A percentile compares a stretch with the other conserved stretches of the same genome.
Conservation (phyloP, 495 filamentous ascomycete genomes). For the Penicillium ochrochloron region DNA sequence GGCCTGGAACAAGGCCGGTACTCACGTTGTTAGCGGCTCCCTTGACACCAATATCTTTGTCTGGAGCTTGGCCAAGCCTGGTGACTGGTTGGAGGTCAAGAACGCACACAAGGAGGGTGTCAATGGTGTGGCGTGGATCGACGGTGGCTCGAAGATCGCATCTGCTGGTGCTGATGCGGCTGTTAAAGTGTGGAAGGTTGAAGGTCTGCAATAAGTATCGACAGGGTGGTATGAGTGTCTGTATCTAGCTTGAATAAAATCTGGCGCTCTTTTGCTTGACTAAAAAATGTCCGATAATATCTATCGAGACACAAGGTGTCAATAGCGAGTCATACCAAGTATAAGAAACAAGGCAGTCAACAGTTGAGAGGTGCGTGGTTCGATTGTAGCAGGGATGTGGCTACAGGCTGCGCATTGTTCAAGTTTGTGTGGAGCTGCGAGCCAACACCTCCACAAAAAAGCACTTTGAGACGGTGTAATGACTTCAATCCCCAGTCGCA, state of each 20-base stretch:
- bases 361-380: slow-evolving; percentile 22
- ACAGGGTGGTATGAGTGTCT: not conserved
- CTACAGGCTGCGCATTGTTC: slow-evolving; percentile 9
- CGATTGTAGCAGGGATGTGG: slow-evolving; percentile 17
- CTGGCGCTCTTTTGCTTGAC: slow-evolving; percentile 1
- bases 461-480: slow-evolving; percentile 11
- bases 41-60: slow-evolving; percentile 90
- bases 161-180: slow-evolving; percentile 86
- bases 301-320: not conserved
- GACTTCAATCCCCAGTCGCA: slow-evolving; percentile 6
- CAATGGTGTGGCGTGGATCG: slow-evolving; percentile 83
- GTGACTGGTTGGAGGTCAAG: slow-evolving; percentile 72
- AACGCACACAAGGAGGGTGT: slow-evolving; percentile 97
- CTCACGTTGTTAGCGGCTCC: slow-evolving; percentile 79
- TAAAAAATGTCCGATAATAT: not conserved
- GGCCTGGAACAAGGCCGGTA: slow-evolving; percentile 76
- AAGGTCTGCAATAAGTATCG: slow-evolving; percentile 56
- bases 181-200: slow-evolving; percentile 86
- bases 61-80: slow-evolving; percentile 86
- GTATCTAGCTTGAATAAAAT: not conserved
- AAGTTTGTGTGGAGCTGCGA: slow-evolving; percentile 9
- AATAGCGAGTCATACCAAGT: not conserved
- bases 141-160: slow-evolving; percentile 67
- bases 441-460: slow-evolving; percentile 14
- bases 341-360: not conserved